Evolutionary conservation across 352 stramenopile genomes (phyloP).

Genomic region (Globisporangium camurandrum): DNA sequence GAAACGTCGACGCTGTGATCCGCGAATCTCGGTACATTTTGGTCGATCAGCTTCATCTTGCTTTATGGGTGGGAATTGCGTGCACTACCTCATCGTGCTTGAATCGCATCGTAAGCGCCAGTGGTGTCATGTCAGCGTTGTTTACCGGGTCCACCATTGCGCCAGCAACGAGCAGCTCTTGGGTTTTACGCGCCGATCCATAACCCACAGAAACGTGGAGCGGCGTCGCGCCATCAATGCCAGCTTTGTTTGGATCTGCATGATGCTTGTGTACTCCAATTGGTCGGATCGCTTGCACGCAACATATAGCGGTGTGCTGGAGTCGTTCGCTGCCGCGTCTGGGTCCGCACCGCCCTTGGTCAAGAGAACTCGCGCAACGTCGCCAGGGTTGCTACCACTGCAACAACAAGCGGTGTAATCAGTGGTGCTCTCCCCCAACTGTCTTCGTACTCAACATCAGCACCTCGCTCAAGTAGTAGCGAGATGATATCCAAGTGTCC

Average conservation of each 20-base stretch:
- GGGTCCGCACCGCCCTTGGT: no score
- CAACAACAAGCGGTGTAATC: no score
- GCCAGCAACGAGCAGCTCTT: neutral
- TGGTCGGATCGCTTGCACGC: no score
- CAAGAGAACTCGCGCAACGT: no score
- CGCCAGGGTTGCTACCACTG: no score
- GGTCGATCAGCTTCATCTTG: no score
- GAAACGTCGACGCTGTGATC: no score
- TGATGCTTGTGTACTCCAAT: neutral
- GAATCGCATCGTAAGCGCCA: neutral
- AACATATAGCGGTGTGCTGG: neutral
- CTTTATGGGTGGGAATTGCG: no score
- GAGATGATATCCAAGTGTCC: neutral
- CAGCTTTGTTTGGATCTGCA: neutral
- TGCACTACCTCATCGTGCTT: neutral
- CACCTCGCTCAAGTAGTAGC: constrained; percentile 2
- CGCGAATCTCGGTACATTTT: no score
- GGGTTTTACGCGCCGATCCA: neutral
- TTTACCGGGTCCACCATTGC: neutral
- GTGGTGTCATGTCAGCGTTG: neutral
- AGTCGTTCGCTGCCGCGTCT: no score
- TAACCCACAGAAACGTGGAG: neutral
- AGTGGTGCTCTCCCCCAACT: no score
- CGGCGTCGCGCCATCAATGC: neutral
- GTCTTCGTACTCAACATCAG: neutral